Evolutionary conservation across 2,329 filamentous ascomycete genomes (phyloP).

Genomic region (Cladosporium sphaerospermum): DNA sequence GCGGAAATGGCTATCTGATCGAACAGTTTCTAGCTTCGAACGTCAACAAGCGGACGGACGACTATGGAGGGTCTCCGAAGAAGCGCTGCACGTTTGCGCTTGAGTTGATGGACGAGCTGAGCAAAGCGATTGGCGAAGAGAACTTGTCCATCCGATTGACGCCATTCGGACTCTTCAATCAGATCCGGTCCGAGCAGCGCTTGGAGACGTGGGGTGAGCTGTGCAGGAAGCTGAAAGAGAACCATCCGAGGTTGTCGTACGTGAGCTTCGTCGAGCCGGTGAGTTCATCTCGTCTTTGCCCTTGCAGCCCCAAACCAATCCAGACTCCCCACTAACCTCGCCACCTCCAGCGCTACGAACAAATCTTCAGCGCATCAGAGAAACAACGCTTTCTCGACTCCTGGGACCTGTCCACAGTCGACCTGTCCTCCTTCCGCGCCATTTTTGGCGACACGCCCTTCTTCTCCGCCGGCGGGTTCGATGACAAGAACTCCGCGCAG

Average conservation of each 20-base stretch:
- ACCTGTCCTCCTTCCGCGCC: constrained; percentile 43
- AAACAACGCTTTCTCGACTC: constrained; percentile 45
- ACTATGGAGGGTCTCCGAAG: constrained; percentile 46
- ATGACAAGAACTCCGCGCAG: constrained; percentile 46
- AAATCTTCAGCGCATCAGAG: constrained; percentile 44
- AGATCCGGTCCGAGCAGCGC: constrained; percentile 45
- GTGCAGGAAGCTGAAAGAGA: constrained; percentile 43
- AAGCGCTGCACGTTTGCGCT: constrained; percentile 51
- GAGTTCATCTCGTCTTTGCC: neutral
- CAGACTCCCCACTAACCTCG: too few species aligned
- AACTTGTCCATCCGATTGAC: constrained; percentile 48
- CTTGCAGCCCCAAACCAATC: too few species aligned
- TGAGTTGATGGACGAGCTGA: constrained; percentile 45
- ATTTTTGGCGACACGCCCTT: constrained; percentile 51
- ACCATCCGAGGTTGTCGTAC: constrained; percentile 43
- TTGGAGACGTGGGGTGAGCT: constrained; percentile 49
- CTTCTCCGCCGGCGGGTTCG: constrained; percentile 51
- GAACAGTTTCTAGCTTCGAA: constrained; percentile 49
- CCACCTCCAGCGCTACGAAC: constrained; percentile 39
- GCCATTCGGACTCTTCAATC: constrained; percentile 55
- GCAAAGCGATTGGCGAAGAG: constrained; percentile 40
- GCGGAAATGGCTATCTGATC: constrained; percentile 46
- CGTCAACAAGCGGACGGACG: constrained; percentile 45
- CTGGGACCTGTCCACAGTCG: constrained; percentile 43
- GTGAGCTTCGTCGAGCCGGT: constrained; percentile 50